Percentiles rank a stretch among this genome's conserved stretches.
These are phyloP conservation scores for Cutaneotrichosporon spelunceum DNA, from an alignment of 1,284 basidiomycete species.

Conservation along the genomic window DNA sequence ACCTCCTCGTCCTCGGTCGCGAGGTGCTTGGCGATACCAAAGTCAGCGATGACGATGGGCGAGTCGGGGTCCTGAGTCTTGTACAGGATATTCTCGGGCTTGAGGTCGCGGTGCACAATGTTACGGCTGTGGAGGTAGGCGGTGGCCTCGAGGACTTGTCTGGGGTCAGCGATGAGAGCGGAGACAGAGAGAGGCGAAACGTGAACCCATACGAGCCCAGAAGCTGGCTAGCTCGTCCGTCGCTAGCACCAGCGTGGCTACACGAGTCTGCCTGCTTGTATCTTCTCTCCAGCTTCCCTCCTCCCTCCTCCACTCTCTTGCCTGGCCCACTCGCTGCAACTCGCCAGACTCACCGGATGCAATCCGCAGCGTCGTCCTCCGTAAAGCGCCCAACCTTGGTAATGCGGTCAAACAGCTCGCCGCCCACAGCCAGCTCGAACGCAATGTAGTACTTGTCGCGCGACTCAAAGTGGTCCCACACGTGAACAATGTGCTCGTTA, in stretches of 20 bases:
- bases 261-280: no score
- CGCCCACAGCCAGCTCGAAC: constrained; percentile 85
- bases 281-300: no score
- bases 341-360: constrained; percentile 57
- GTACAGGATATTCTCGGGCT: constrained; percentile 94
- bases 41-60: constrained; percentile 88
- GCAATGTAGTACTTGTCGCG: constrained; percentile 84
- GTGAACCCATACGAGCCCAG: background rate
- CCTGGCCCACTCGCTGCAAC: background rate
- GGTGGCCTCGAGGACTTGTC: constrained; percentile 68
- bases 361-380: constrained; percentile 74
- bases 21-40: constrained; percentile 91
- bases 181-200: background rate
- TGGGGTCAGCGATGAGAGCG: constrained; percentile 15
- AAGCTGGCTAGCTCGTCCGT: no score
- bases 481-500: constrained; percentile 79
- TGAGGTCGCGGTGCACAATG: constrained; percentile 89
- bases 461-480: constrained; percentile 68
- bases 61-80: constrained; percentile 68
- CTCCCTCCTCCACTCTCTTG: no score
- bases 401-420: constrained; percentile 84
- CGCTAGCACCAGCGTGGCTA: no score
- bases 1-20: constrained; percentile 70
- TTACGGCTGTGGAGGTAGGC: constrained; percentile 78
- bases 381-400: constrained; percentile 80